A percentile compares a stretch with the other conserved stretches of the same genome.
Evolutionary conservation across 2,329 filamentous ascomycete species (phyloP).

Genomic region (Penicillium sp.): DNA sequence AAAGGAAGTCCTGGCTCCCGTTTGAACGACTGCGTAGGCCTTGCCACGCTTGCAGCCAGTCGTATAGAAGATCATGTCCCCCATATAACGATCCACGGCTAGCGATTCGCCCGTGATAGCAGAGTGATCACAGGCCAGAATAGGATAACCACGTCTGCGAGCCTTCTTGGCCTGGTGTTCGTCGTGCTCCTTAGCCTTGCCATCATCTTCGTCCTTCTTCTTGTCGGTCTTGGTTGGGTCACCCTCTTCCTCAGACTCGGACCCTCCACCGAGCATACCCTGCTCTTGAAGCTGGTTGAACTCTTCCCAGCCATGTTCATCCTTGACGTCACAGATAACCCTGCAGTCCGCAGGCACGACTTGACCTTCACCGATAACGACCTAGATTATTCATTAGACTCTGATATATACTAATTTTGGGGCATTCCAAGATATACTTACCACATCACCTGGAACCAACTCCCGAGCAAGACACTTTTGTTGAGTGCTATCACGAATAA

Average conservation of each 20-base stretch:
- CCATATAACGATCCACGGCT: conserved; percentile 67
- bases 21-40: conserved; percentile 67
- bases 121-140: conserved; percentile 74
- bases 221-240: conserved; percentile 56
- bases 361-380: conserved; percentile 69
- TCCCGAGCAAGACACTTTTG: conserved; percentile 68
- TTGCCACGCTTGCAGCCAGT: conserved; percentile 80
- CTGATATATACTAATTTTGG: neutral
- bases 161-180: conserved; percentile 17
- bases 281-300: conserved; percentile 64
- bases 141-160: conserved; percentile 56
- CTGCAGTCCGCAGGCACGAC: conserved; percentile 69
- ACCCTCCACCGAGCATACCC: conserved; percentile 55
- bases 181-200: conserved; percentile 12
- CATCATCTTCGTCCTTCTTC: conserved; percentile 42
- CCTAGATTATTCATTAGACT: conserved; percentile 41
- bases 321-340: conserved; percentile 70
- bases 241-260: conserved; percentile 54
- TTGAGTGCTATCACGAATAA: conserved; percentile 66
- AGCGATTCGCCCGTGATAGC: conserved; percentile 79
- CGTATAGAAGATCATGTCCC: conserved; percentile 73
- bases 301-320: conserved; percentile 65
- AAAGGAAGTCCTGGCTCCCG: conserved; percentile 69
- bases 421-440: conserved; percentile 43
- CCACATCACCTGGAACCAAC: conserved; percentile 74